Conservation (phyloP, 1,284 basidiomycete species). For the Earliella scabrosa region DNA sequence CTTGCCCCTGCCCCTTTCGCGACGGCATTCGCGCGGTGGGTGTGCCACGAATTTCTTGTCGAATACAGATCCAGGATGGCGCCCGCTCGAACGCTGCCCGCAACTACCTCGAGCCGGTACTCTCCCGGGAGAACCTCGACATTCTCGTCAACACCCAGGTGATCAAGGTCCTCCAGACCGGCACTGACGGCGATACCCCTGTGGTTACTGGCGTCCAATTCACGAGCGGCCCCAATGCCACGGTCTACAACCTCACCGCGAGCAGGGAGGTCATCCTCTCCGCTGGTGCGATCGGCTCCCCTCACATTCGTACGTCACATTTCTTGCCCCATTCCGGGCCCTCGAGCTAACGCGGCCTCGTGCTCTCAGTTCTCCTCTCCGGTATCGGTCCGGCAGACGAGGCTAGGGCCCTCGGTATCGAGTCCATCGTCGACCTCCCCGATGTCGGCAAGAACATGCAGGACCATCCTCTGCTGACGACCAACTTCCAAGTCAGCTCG, state of each 20-base stretch:
- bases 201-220: constrained; percentile 39
- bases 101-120: constrained; percentile 34
- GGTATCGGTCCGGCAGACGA: constrained; percentile 25
- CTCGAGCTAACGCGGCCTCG: not conserved
- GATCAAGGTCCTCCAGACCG: constrained; percentile 38
- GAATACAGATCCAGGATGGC: constrained; percentile 19
- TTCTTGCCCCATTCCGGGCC: not conserved
- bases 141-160: constrained; percentile 45
- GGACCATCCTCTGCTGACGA: constrained; percentile 38
- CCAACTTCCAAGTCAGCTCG: constrained; percentile 19
- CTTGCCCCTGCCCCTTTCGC: too few species aligned
- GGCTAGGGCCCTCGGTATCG: constrained; percentile 29
- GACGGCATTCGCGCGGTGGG: too few species aligned
- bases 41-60: not conserved
- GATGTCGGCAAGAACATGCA: constrained; percentile 41
- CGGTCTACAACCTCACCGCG: constrained; percentile 23
- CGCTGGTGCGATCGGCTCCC: constrained; percentile 29
- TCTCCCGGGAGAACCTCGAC: constrained; percentile 42
- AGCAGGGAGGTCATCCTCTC: constrained; percentile 31
- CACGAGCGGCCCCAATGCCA: not conserved
- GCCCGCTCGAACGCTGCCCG: constrained; percentile 35
- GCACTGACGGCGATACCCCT: constrained; percentile 15
- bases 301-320: constrained; percentile 34
- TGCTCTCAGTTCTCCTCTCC: constrained; percentile 27
- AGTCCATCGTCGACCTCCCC: constrained; percentile 36